Evolutionary conservation across 169 alveolate species (phyloP).

Genomic region (Ichthyophthirius multifiliis): DNA sequence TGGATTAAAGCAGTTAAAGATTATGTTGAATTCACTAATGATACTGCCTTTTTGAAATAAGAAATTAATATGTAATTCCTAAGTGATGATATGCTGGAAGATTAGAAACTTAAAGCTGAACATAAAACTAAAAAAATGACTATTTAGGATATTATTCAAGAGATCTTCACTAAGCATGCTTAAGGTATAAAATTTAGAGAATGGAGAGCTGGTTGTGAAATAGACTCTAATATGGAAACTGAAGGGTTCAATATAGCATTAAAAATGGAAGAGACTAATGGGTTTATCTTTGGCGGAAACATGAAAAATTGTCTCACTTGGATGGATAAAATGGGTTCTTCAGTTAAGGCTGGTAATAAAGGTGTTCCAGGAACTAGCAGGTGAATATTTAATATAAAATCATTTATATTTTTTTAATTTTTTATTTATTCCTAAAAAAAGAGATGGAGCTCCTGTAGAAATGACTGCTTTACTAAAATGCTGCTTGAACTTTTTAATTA

Average conservation of each 20-base stretch:
- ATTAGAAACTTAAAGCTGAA: slow-evolving; percentile 32
- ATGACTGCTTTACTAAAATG: slow-evolving; percentile 86
- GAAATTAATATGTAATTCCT: slow-evolving; percentile 82
- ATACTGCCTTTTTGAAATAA: slow-evolving; percentile 70
- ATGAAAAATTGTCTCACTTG: slow-evolving; percentile 94
- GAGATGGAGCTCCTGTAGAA: slow-evolving; percentile 97
- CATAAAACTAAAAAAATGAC: slow-evolving; percentile 39
- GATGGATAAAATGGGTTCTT: slow-evolving; percentile 98
- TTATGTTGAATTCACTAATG: slow-evolving; percentile 82
- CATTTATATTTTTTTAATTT: slow-evolving; percentile 15
- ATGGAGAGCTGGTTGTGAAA: slow-evolving; percentile 92
- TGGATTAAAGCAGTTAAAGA: slow-evolving; percentile 88
- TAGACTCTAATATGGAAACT: slow-evolving; percentile 89
- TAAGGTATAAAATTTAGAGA: slow-evolving; percentile 90
- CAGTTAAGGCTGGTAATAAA: slow-evolving; percentile 79
- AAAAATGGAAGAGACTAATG: slow-evolving; percentile 74
- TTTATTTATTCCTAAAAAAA: slow-evolving; percentile 86
- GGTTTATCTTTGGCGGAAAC: slow-evolving; percentile 93
- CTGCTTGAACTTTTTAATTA: slow-evolving; percentile 69
- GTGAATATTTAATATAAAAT: neutral
- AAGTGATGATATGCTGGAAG: slow-evolving; percentile 69
- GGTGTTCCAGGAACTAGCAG: slow-evolving; percentile 60
- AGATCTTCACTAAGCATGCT: slow-evolving; percentile 84
- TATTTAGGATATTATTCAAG: slow-evolving; percentile 80
- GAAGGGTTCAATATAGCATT: slow-evolving; percentile 92